Conservation (phyloP, 441 rosid genomes). For the Adansonia rubrostipa region DNA sequence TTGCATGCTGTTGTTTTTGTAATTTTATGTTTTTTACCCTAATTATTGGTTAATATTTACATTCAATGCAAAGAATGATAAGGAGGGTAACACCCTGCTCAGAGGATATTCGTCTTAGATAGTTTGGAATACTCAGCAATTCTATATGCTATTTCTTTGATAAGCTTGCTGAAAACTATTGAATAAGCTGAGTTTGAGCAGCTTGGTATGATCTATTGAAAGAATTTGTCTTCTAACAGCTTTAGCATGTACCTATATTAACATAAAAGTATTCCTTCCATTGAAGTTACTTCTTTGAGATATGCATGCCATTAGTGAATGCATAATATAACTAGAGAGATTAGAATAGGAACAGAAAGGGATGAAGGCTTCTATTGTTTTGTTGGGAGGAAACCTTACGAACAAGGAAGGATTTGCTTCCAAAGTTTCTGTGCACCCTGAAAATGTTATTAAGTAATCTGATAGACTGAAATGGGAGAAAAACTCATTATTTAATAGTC, state of each 20-base stretch:
- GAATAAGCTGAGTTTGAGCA: not conserved
- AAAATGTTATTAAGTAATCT: not conserved
- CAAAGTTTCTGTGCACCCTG: not conserved
- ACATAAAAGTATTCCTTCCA: not conserved
- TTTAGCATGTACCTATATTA: not conserved
- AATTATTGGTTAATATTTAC: not conserved
- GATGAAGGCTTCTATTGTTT: not conserved
- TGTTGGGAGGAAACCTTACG: not conserved
- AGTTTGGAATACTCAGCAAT: not conserved
- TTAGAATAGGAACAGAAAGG: not conserved
- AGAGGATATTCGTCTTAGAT: not conserved
- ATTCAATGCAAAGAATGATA: not conserved
- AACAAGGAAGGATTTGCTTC: not conserved
- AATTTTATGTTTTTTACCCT: not conserved
- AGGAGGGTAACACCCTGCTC: not conserved
- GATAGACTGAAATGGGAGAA: not conserved
- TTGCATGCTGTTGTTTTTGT: constrained; percentile 1
- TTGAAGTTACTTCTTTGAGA: not conserved
- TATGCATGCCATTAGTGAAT: not conserved
- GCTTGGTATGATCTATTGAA: not conserved
- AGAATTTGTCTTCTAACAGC: not conserved
- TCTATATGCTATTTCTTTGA: not conserved
- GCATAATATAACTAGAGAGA: not conserved
- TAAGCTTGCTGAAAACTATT: not conserved
- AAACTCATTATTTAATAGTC: not conserved